Evolutionary conservation across 2,329 filamentous ascomycete genomes (phyloP), one percentile per base, ranked within the genome.

Genomic region (Diplodia seriata): DNA sequence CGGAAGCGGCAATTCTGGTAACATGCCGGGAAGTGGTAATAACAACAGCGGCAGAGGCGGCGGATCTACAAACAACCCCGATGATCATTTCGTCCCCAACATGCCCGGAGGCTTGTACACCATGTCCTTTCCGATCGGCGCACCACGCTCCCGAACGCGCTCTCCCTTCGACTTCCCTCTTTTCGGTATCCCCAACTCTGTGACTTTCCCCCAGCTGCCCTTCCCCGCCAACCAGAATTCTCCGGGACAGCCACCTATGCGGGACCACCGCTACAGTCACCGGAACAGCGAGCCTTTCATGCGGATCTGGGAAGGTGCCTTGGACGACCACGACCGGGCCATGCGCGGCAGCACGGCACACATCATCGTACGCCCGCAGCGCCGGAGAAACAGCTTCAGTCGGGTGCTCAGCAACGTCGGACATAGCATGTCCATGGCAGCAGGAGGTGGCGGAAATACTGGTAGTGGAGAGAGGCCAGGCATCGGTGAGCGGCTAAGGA

Each of bases 21-120:
- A 54, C 14, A 26, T 31, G 18, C 49, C 65, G 14, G 55, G 62
- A 33, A 49, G 29, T 47, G 54, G 54, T 20, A 47, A 33, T 53
- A 29, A 18, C 43, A 40, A 40, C 49, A 50, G 54, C 20, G 23
- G 20, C 51, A 50, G 36, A 29, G 51, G 65, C 14, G 29, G 54
- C 55, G 38, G 54, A 31, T 38, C 53, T 18, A 36, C 54, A 5
- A 43, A 47, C 33, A 53, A 57, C 14, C 18, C 51, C 18, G 63
- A 55, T 12, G 53, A 56, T 15, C 54, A 18, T 3, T 55, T 49
- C 20, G 63, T 57, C n/a, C 54, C 55, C 5, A 56, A 61, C 31
- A 67, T 67, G 65, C 65, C 65, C 6, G 65, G 65, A 12, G 65
- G 54, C 6, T 49, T 67, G 18, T 57, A 67, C 43, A 47, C 18